A percentile compares a stretch with the other conserved stretches of the same genome.
These are phyloP conservation scores for Leccinum ochraceum DNA, from an alignment of 768 basidiomycete genomes.

Conservation along the genomic window DNA sequence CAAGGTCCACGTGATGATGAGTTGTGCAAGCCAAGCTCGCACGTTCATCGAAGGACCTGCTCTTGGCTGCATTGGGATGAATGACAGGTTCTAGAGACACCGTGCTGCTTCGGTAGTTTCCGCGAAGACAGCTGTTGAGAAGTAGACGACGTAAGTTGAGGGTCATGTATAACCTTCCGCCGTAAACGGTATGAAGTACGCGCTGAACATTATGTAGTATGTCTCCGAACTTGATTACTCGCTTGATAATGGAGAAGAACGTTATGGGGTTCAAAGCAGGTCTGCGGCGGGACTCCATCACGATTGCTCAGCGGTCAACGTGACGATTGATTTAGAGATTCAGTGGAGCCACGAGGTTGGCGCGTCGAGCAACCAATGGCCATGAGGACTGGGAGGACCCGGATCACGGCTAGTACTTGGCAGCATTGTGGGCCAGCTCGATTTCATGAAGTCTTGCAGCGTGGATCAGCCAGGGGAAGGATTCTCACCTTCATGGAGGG, in stretches of 20 bases:
- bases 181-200: slow-evolving; percentile 12
- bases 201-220: neutral
- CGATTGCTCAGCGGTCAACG: neutral
- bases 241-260: slow-evolving; percentile 24
- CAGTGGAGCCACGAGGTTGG: slow-evolving; percentile 7
- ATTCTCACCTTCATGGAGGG: slow-evolving; percentile 11
- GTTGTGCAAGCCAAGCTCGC: neutral
- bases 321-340: slow-evolving; percentile 7
- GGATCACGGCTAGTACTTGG: neutral
- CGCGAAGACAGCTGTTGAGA: neutral
- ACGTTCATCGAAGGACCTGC: slow-evolving; percentile 1
- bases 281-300: slow-evolving; percentile 13
- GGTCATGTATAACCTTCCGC: slow-evolving; percentile 1
- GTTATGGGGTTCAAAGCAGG: slow-evolving; percentile 26
- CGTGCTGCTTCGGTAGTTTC: slow-evolving; percentile 6
- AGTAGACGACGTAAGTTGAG: neutral
- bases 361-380: slow-evolving; percentile 1
- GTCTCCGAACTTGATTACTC: slow-evolving; percentile 17
- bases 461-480: neutral
- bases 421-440: neutral
- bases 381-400: slow-evolving; percentile 3
- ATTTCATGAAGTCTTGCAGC: neutral
- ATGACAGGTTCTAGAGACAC: neutral
- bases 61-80: slow-evolving; percentile 2
- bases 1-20: slow-evolving; percentile 4